Conservation (phyloP, 805 yeast species). For the Yamadazyma scolyti region DNA sequence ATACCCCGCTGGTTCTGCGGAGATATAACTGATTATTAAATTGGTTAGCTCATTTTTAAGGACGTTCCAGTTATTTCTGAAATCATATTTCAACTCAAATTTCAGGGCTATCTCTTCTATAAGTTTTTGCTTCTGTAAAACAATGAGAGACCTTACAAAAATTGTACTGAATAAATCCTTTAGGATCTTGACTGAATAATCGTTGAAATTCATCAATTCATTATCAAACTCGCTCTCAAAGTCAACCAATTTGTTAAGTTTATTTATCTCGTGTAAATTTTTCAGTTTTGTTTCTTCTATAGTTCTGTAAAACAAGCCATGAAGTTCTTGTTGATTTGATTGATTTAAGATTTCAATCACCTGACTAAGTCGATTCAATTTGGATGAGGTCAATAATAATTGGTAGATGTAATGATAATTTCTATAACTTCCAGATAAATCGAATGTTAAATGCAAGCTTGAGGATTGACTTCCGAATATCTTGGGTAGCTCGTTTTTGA, state of each 20-base stretch:
- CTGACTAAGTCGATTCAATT: slow-evolving; percentile 57
- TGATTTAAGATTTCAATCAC: slow-evolving; percentile 53
- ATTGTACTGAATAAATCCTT: slow-evolving; percentile 69
- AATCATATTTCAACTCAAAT: slow-evolving; percentile 22
- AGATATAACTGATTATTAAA: slow-evolving; percentile 31
- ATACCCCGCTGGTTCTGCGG: slow-evolving; percentile 15
- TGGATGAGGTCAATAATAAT: slow-evolving; percentile 54
- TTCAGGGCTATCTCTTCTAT: slow-evolving; percentile 52
- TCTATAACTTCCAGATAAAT: slow-evolving; percentile 9
- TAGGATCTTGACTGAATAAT: slow-evolving; percentile 51
- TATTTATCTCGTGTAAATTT: slow-evolving; percentile 37
- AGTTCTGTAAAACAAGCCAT: slow-evolving; percentile 56
- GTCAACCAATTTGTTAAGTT: slow-evolving; percentile 26
- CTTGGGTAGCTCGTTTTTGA: slow-evolving; percentile 24
- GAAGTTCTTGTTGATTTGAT: slow-evolving; percentile 59
- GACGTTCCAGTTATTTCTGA: slow-evolving; percentile 26
- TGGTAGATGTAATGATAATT: slow-evolving; percentile 42
- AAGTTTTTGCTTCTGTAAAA: slow-evolving; percentile 68
- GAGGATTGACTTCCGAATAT: slow-evolving; percentile 10
- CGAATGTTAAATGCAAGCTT: slow-evolving; percentile 22
- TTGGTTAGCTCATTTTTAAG: slow-evolving; percentile 30
- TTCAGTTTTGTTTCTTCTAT: slow-evolving; percentile 62
- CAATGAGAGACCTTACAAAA: slow-evolving; percentile 58
- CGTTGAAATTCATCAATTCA: slow-evolving; percentile 33
- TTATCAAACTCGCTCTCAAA: slow-evolving; percentile 19